Evolutionary conservation across 495 filamentous ascomycete species (phyloP).

Genomic region (Clohesyomyces aquaticus): DNA sequence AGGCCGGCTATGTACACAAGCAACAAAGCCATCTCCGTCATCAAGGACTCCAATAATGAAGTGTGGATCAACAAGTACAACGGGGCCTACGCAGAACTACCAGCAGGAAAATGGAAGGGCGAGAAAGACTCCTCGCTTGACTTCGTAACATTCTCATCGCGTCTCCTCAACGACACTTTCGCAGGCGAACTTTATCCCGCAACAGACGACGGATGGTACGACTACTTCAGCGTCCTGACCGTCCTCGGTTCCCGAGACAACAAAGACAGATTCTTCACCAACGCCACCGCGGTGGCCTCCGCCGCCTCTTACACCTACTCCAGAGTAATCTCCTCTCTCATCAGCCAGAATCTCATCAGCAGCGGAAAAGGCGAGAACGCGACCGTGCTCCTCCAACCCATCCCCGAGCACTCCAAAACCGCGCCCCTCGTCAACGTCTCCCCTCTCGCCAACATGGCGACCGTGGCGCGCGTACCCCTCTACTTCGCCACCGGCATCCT

Average conservation of each 20-base stretch:
- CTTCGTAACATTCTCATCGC: not conserved
- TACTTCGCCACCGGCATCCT: not conserved
- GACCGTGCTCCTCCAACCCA: not conserved
- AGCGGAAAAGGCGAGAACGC: not conserved
- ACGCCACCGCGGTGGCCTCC: not conserved
- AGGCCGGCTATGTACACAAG: not conserved
- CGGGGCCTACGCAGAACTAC: not conserved
- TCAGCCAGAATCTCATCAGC: not conserved
- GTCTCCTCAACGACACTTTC: conserved; percentile 5
- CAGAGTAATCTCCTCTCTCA: not conserved
- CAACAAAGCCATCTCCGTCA: not conserved
- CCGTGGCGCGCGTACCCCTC: not conserved
- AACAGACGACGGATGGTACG: not conserved
- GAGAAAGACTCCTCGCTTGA: not conserved
- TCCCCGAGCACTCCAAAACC: not conserved
- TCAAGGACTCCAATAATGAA: not conserved
- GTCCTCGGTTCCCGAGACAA: not conserved
- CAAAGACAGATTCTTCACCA: not conserved
- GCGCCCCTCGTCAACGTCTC: not conserved
- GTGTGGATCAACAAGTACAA: not conserved
- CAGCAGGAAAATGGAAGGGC: not conserved
- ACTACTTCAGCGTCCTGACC: conserved; percentile 3
- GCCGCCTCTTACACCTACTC: not conserved
- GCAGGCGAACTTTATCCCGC: not conserved
- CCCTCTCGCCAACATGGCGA: not conserved